These are phyloP conservation scores for Sporothrix humicola DNA, from an alignment of 2,329 filamentous ascomycete genomes.

Conservation along the genomic window DNA sequence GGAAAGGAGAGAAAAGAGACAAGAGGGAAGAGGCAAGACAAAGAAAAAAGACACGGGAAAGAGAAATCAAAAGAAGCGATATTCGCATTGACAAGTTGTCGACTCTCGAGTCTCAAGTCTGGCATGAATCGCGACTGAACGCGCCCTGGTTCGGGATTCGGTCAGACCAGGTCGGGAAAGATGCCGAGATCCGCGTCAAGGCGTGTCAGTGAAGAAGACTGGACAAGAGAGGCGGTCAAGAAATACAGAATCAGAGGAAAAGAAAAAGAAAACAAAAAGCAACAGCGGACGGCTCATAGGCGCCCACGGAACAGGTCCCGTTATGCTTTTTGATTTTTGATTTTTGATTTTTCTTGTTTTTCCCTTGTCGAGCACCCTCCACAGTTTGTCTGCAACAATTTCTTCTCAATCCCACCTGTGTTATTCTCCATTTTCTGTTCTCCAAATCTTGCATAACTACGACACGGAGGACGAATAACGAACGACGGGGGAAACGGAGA, in stretches of 20 bases:
- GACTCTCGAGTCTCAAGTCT: too few species aligned
- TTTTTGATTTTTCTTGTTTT: neutral
- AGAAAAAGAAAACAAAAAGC: neutral
- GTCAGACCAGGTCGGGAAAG: neutral
- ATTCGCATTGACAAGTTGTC: too few species aligned
- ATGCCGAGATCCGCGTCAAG: conserved; percentile 15
- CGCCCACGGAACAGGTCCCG: neutral
- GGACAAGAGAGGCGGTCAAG: conserved; percentile 14
- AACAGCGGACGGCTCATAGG: neutral
- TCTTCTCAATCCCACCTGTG: neutral
- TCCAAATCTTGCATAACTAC: conserved; percentile 6
- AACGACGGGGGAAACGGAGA: neutral
- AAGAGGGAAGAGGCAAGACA: too few species aligned
- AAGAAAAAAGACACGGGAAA: too few species aligned
- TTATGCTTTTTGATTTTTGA: neutral
- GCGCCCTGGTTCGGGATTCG: neutral
- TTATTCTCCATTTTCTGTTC: neutral
- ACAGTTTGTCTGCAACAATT: neutral
- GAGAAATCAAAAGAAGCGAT: too few species aligned
- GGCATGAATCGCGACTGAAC: neutral
- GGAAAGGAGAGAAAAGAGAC: neutral
- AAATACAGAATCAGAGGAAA: neutral
- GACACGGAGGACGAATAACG: too few species aligned
- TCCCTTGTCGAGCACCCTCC: neutral
- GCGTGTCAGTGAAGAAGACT: neutral